phyloP scores from a whole-genome alignment of 2,329 filamentous ascomycete genomes.

The Penicillium sp. region DNA sequence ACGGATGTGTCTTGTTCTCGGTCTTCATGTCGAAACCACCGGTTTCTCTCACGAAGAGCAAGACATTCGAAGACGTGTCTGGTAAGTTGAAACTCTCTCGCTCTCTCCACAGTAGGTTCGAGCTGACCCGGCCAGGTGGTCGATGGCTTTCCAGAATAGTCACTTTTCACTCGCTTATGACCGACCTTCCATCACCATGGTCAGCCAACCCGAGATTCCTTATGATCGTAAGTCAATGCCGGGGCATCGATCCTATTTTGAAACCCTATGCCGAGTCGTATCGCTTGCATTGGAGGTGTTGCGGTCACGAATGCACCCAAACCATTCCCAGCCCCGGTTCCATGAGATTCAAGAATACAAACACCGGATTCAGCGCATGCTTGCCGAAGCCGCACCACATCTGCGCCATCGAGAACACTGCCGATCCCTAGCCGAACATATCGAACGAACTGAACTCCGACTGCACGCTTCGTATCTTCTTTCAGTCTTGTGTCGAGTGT shows the following conservation, averaged over 20 bases:
- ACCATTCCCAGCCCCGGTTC: slow-evolving; percentile 50
- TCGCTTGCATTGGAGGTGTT: slow-evolving; percentile 54
- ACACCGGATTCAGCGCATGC: slow-evolving; percentile 55
- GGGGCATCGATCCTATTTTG: slow-evolving; percentile 55
- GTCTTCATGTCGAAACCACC: slow-evolving; percentile 56
- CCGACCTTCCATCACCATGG: slow-evolving; percentile 54
- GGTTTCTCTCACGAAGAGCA: slow-evolving; percentile 48
- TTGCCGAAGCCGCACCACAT: slow-evolving; percentile 57
- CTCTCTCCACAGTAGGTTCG: neutral
- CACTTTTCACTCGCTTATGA: slow-evolving; percentile 63
- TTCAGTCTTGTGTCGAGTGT: slow-evolving; percentile 59
- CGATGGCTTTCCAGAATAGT: slow-evolving; percentile 61
- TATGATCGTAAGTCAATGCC: slow-evolving; percentile 52
- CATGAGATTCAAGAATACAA: slow-evolving; percentile 56
- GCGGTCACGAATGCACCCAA: slow-evolving; percentile 51
- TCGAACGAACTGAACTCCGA: slow-evolving; percentile 59
- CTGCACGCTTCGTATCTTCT: slow-evolving; percentile 63
- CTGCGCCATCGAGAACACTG: slow-evolving; percentile 51
- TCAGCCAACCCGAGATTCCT: slow-evolving; percentile 49
- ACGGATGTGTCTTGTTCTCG: slow-evolving; percentile 57
- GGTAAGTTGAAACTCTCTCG: slow-evolving; percentile 25
- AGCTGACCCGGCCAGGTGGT: slow-evolving; percentile 43
- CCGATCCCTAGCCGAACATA: slow-evolving; percentile 45
- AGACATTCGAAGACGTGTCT: slow-evolving; percentile 38
- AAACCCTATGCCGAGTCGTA: slow-evolving; percentile 57